A percentile compares a stretch with the other conserved stretches of the same genome.
phyloP scores from a whole-genome alignment of 1,284 basidiomycete genomes.

The Jaminaea rosea region DNA sequence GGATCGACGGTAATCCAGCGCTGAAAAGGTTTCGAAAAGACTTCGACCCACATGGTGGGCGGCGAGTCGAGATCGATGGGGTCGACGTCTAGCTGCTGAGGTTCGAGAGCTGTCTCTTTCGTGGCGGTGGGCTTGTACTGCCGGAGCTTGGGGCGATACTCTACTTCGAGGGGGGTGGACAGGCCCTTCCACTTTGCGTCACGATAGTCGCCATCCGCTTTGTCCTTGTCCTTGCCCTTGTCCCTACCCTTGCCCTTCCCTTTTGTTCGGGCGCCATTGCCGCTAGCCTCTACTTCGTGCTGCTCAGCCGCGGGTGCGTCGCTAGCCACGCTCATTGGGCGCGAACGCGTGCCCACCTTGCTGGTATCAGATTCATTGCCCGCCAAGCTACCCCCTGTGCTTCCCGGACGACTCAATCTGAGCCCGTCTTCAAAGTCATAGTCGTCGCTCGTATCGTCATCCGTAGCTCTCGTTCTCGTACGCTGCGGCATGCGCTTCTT shows the following conservation, averaged over 20 bases:
- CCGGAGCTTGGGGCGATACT: conserved; percentile 25
- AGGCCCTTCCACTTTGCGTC: conserved; percentile 26
- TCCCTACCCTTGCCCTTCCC: conserved; percentile 15
- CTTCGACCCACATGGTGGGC: conserved; percentile 94
- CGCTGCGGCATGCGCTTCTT: conserved; percentile 1
- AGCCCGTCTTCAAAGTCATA: neutral
- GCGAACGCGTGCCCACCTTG: no score
- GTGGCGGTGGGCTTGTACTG: conserved; percentile 18
- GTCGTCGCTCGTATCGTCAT: conserved; percentile 29
- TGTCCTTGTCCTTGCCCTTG: conserved; percentile 2
- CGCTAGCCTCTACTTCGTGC: neutral
- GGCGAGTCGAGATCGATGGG: conserved; percentile 51
- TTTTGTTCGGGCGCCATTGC: conserved; percentile 1
- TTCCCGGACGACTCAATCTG: no score
- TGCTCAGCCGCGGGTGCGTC: neutral
- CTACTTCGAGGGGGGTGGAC: conserved; percentile 21
- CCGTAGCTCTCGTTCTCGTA: conserved; percentile 11
- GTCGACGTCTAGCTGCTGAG: conserved; percentile 38
- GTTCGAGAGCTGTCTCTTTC: conserved; percentile 22
- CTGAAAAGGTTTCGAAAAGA: conserved; percentile 82
- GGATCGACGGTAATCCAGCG: conserved; percentile 92
- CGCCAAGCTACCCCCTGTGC: no score
- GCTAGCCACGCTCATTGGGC: neutral
- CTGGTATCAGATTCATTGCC: no score
- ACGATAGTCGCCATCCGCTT: conserved; percentile 18